These are phyloP conservation scores for Hygrophoropsis aurantiaca DNA, from an alignment of 768 basidiomycete genomes.

Conservation along the genomic window DNA sequence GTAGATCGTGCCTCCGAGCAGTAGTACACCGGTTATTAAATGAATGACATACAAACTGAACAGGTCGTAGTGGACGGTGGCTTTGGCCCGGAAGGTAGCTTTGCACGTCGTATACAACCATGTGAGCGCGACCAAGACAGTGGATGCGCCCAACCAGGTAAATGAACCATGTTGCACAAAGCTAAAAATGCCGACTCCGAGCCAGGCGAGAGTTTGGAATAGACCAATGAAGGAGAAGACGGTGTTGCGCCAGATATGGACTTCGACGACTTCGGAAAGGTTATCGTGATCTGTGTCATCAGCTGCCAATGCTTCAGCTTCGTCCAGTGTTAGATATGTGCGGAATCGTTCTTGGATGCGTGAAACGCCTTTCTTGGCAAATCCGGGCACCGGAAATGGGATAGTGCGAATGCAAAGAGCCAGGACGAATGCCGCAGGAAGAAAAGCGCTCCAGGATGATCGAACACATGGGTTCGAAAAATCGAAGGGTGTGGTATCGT, in stretches of 20 bases:
- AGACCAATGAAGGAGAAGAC: conserved; percentile 13
- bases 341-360: conserved; percentile 29
- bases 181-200: conserved; percentile 10
- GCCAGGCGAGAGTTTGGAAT: conserved; percentile 16
- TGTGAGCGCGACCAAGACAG: conserved; percentile 16
- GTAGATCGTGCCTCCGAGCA: conserved; percentile 15
- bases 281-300: neutral
- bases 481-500: conserved; percentile 29
- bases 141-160: conserved; percentile 2
- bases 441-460: conserved; percentile 49
- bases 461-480: conserved; percentile 48
- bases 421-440: conserved; percentile 47
- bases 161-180: neutral
- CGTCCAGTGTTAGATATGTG: conserved; percentile 48
- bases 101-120: conserved; percentile 20
- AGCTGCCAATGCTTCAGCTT: conserved; percentile 52
- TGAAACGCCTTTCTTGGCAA: conserved; percentile 13
- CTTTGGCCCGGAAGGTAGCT: conserved; percentile 11
- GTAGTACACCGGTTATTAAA: conserved; percentile 10
- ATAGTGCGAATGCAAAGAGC: conserved; percentile 39
- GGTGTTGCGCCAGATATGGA: conserved; percentile 8
- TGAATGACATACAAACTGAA: conserved; percentile 16
- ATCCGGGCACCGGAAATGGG: conserved; percentile 22
- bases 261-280: neutral
- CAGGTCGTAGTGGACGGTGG: conserved; percentile 20